Evolutionary conservation across 345 rosid genomes (phyloP).

Genomic region (Citrus reticulata): DNA sequence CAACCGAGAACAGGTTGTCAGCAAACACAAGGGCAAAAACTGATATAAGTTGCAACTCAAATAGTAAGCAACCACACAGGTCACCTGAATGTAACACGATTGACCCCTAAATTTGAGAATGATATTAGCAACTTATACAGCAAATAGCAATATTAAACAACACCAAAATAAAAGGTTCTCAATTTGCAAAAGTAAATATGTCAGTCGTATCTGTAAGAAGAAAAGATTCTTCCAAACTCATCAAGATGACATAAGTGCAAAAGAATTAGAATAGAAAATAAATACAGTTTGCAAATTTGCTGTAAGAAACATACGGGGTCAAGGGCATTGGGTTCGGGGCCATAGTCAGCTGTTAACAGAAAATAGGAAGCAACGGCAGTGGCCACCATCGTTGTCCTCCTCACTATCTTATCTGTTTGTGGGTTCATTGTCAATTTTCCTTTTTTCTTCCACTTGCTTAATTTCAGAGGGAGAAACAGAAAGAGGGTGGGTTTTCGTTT

Average conservation of each 20-base stretch:
- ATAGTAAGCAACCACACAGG: background rate
- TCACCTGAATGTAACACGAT: background rate
- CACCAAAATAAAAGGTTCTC: background rate
- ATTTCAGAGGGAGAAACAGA: background rate
- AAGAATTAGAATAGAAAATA: background rate
- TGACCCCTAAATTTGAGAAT: background rate
- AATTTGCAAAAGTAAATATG: background rate
- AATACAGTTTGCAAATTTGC: background rate
- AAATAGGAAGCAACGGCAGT: constrained; percentile 76
- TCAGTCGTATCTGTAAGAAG: background rate
- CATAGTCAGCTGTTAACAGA: constrained; percentile 88
- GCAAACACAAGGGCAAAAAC: background rate
- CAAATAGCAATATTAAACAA: background rate
- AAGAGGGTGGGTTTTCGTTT: background rate
- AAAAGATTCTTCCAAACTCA: background rate
- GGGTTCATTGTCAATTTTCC: constrained; percentile 46
- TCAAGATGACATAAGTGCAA: background rate
- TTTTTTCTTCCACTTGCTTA: background rate
- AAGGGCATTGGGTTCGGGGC: constrained; percentile 76
- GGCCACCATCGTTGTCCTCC: constrained; percentile 78
- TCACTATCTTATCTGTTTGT: constrained; percentile 65
- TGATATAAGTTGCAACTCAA: background rate
- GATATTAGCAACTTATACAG: background rate
- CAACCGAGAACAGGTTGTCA: background rate
- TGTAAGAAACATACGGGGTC: constrained; percentile 60